Percentiles rank a stretch among this genome's conserved stretches.
These are phyloP conservation scores for Phytophthora niederhauseri DNA, from an alignment of 352 stramenopile genomes.

Conservation along the genomic window DNA sequence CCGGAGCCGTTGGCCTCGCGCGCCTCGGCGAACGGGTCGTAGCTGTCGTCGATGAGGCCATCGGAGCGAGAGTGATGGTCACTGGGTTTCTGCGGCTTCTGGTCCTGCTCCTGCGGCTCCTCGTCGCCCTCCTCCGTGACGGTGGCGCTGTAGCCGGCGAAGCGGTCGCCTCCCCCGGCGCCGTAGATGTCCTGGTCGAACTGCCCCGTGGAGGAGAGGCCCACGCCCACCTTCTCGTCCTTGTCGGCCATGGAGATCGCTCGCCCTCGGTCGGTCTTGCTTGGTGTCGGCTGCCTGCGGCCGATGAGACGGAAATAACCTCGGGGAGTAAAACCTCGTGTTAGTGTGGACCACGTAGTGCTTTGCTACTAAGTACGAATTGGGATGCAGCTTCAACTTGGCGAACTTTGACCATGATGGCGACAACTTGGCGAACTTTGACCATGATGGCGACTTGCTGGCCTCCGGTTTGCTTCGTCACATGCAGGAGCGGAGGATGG, in stretches of 20 bases:
- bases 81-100: slow-evolving; percentile 7
- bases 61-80: slow-evolving; percentile 25
- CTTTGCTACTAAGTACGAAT: not conserved
- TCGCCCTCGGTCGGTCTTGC: not conserved
- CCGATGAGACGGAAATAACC: not conserved
- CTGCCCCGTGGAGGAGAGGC: slow-evolving; percentile 62
- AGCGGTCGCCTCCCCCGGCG: slow-evolving; percentile 44
- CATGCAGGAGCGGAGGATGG: no score
- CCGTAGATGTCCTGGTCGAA: slow-evolving; percentile 87
- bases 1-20: slow-evolving; percentile 88
- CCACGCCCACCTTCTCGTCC: slow-evolving; percentile 53
- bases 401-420: not conserved
- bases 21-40: slow-evolving; percentile 90
- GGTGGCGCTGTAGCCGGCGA: slow-evolving; percentile 62
- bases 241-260: slow-evolving; percentile 41
- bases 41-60: slow-evolving; percentile 80
- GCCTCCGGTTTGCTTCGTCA: no score
- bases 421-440: not conserved
- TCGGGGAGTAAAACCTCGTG: not conserved
- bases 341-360: not conserved
- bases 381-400: not conserved
- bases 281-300: not conserved
- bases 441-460: no score
- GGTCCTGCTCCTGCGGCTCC: not conserved
- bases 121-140: slow-evolving; percentile 67